Base-by-base conservation (phyloP, 106 monocot species). In the Acorus gramineus region DNA sequence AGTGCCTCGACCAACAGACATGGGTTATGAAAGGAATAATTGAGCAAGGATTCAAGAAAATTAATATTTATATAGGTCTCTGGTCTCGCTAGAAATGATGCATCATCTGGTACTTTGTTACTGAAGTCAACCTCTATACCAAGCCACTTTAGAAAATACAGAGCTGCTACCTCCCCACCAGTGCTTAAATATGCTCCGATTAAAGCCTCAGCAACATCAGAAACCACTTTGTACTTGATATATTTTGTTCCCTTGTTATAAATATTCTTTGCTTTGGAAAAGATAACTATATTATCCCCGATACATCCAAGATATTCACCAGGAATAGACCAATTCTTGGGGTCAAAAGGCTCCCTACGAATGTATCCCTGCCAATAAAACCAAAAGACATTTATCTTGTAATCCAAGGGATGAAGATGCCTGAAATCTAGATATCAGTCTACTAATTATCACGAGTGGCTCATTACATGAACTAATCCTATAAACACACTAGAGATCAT, bases 1-100 rank as follows among this genome's bases (percentile, higher is more conserved):
- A 89, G 55, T 61, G 84, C 88, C 74, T 89, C 88, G 13, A 89
- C 79, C 52, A 89, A 68, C 63, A 84, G 60, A 58, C 78, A 84
- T 9, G 81, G 63, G 53, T 89, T 67, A 46, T 44, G 47, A 49
- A 89, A 89, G 28, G 42, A 55, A 44, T 89, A 89, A 1, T 76
- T 57, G 1, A 89, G 64, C 46, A 89, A 60, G 11, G 46, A 56
- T 73, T 89, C 76, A 8, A 89, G 67, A 63, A 44, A 47, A 3
- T 70, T 71, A 28, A 89, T 42, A 54, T 84, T 84, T 43, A 89
- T 69, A 63, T 67, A 74, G 13, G 14, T 71, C 53, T 81, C 65
- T 49, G 75, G 58, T 4, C 28, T 81, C 6, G 2, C 11, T 53
- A 71, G 7, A 60, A 79, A 5, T 58, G 67, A 49, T 50, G 59